Base-by-base conservation (phyloP, 2,329 filamentous ascomycete species). In the Fusarium foetens region DNA sequence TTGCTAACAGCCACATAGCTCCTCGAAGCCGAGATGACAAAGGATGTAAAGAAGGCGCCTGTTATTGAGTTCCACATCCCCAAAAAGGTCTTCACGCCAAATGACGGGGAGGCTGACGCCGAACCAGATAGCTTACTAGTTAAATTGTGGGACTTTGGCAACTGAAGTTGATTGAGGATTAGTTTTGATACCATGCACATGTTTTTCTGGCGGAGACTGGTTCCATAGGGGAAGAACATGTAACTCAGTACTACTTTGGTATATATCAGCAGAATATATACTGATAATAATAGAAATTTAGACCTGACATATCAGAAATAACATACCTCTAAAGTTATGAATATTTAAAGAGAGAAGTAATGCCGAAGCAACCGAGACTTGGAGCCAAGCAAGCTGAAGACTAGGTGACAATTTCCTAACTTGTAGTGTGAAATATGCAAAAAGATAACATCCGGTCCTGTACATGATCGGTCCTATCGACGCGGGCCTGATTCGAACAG, bases 61-160 rank as follows among this genome's bases (percentile, higher is more conserved):
- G 94, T 96, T 17, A 90, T 98, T 55, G 96, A 98, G 81, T 98
- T 93, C 81, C 93, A 96, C 81, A 98, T 99, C 71, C 95, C 95
- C 12, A 96, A 96, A 84, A 90, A 87, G 75, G 92, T 97, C 43
- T 92, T 97, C 58, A 76, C 87, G 54, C 84, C 86, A 1, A 84
- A 89, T 17, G 87, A 89, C 33, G 78, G 80, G 35, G 78, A 80
- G 14, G 81, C 80, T 16, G 83, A 84, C 9, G 84, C 80, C 45
- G 79, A 83, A 19, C 84, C 87, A 61, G 87, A 91, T 74, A 88
- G 82, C 65, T 79, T 91, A 38, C 74, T 91, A 27, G 87, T 88
- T 49, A 89, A 86, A 78, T 80, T 92, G 33, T 92, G 90, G 89
- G 85, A 88, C 66, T 92, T 92, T 76, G 78, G 77, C 29, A 66